These are phyloP conservation scores for Fusarium virguliforme DNA, from an alignment of 2,329 filamentous ascomycete genomes.

Conservation along the genomic window DNA sequence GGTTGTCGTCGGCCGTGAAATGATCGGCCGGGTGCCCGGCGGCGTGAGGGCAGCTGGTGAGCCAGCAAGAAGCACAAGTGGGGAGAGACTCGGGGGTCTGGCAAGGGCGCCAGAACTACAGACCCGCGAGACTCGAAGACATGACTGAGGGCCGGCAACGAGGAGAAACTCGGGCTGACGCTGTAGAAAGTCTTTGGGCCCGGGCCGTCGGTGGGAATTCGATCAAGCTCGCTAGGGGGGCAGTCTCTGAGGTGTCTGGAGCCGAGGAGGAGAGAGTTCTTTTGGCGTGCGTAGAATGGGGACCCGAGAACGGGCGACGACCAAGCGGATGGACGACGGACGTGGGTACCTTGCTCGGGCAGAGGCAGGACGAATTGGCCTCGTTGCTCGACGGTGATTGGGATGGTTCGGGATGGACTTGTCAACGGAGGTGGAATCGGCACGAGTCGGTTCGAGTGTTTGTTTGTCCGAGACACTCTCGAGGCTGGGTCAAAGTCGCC, in stretches of 20 bases:
- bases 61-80: constrained; percentile 45
- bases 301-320: constrained; percentile 38
- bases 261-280: constrained; percentile 15
- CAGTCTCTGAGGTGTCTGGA: constrained; percentile 27
- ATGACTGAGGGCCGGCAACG: constrained; percentile 60
- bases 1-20: constrained; percentile 35
- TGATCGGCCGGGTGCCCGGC: constrained; percentile 36
- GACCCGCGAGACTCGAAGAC: constrained; percentile 61
- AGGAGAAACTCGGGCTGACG: constrained; percentile 50
- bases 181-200: constrained; percentile 34
- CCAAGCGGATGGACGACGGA: constrained; percentile 20
- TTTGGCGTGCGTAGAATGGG: constrained; percentile 19
- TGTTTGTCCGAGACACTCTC: constrained; percentile 30
- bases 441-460: constrained; percentile 11
- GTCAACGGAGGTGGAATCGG: constrained; percentile 10
- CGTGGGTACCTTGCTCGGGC: constrained; percentile 38
- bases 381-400: constrained; percentile 19
- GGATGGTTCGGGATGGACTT: constrained; percentile 9
- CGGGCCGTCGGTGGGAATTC: constrained; percentile 19
- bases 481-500: constrained; percentile 38
- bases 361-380: constrained; percentile 25
- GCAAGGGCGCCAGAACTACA: constrained; percentile 67
- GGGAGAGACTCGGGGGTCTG: constrained; percentile 58
- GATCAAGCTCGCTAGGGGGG: constrained; percentile 17
- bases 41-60: constrained; percentile 36